Conservation (phyloP, 371 early-diverging fungal species). For the Mucor saturninus region DNA sequence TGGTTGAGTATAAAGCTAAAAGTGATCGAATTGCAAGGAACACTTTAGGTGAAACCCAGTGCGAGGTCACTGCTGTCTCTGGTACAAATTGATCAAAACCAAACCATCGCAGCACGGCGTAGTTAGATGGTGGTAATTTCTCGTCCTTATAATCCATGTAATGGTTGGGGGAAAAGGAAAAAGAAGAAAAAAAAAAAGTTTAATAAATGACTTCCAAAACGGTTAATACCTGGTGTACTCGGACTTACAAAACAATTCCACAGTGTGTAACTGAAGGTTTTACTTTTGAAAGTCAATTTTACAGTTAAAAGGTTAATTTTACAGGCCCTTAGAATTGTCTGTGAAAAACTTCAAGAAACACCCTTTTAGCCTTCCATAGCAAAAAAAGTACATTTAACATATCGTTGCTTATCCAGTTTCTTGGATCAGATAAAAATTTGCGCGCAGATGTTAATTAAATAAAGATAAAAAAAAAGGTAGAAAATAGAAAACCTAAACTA, state of each 20-base stretch:
- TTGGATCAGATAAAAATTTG: too few species aligned
- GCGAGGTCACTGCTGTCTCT: conserved; percentile 58
- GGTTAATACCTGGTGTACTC: too few species aligned
- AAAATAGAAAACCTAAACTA: not conserved
- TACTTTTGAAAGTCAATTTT: too few species aligned
- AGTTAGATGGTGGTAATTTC: conserved; percentile 27
- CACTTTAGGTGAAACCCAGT: conserved; percentile 49
- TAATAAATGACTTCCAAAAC: not conserved
- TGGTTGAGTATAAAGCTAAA: conserved; percentile 41
- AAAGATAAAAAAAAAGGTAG: not conserved
- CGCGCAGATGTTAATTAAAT: not conserved
- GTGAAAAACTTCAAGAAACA: too few species aligned
- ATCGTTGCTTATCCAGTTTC: not conserved
- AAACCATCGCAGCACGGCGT: conserved; percentile 48
- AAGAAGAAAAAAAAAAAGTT: not conserved
- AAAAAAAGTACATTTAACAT: too few species aligned
- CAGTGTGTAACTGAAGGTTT: too few species aligned
- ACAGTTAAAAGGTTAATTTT: too few species aligned
- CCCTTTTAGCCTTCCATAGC: too few species aligned
- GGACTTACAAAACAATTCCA: too few species aligned
- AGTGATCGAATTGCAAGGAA: conserved; percentile 51
- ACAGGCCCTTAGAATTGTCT: too few species aligned
- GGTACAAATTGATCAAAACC: conserved; percentile 57
- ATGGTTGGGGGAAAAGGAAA: not conserved
- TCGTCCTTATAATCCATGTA: conserved; percentile 26